Base-by-base conservation (phyloP, 768 basidiomycete species). In the Naganishia randhawae region DNA sequence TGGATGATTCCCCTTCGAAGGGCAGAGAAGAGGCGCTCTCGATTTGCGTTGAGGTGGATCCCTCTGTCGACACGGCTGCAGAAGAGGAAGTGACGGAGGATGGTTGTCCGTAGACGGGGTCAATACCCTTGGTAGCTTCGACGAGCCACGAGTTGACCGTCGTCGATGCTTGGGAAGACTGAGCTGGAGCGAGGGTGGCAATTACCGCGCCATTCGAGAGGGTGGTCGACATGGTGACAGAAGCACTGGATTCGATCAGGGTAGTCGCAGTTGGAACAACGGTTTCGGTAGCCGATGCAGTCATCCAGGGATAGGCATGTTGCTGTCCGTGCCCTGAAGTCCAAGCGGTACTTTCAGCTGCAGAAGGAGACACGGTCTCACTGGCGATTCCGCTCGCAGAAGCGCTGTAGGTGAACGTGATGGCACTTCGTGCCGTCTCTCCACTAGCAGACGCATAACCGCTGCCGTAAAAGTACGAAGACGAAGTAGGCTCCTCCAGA, bases 251-350 rank as follows among this genome's bases (percentile, higher is more conserved):
- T 14, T 13, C 7, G 7, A 39, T 31, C 45, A 42, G 45, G 31
- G 45, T 31, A 31, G 32, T 17, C 6, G 35, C 42, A 31, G 63
- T 50, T 25, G 22, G 33, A 13, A 33, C 9, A 4, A 13, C 42
- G 27, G 41, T 50, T 14, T 17, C 48, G 29, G 63, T 35, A 1
- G n/a, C 42, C 22, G 42, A 37, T 52, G 52, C 33, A 16, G 66
- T 67, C 57, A 57, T 52, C 67, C 67, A 68, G 29, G 67, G 67
- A 31, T 68, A 68, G 10, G 57, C 22, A 37, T 68, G 67, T 33
- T 68, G 67, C 19, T 55, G 42, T 19, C 67, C 67, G 9, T 51
- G n/a, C 35, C 67, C 67, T 2, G 67, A 68, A 1, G 48, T 63
- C 61, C 57, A 68, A 7, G 61, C 67, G 61, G 57, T 53, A n/a